A percentile compares a stretch with the other conserved stretches of the same genome.
Evolutionary conservation across 2,329 filamentous ascomycete species (phyloP).

Genomic region (Achaetomium macrosporum): DNA sequence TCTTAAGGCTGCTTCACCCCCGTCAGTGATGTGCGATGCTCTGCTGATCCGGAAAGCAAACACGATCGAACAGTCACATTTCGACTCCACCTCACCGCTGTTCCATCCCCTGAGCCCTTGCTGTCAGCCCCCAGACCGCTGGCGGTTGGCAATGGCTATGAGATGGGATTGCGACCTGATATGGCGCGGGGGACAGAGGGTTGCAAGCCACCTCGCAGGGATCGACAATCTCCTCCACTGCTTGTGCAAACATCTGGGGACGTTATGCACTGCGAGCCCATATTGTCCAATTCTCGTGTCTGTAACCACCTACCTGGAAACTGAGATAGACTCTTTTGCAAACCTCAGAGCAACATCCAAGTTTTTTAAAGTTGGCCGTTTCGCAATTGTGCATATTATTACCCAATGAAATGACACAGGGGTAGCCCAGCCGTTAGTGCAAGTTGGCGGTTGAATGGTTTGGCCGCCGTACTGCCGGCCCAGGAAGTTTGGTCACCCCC

Average conservation of each 20-base stretch:
- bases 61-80: background rate
- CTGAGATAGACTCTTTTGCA: too few species aligned
- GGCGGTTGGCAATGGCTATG: background rate
- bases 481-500: background rate
- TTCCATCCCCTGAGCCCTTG: background rate
- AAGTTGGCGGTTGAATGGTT: background rate
- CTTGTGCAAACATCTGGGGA: too few species aligned
- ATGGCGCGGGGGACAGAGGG: background rate
- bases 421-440: background rate
- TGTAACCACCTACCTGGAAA: too few species aligned
- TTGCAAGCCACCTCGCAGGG: background rate
- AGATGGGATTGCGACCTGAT: background rate
- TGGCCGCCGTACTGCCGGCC: background rate
- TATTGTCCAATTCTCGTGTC: too few species aligned
- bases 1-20: background rate
- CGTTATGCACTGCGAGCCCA: too few species aligned
- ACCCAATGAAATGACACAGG: too few species aligned
- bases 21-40: background rate
- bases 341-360: too few species aligned
- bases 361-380: too few species aligned
- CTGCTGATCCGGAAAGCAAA: constrained; percentile 7
- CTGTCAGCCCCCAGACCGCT: background rate
- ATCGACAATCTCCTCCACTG: too few species aligned
- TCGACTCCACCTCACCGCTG: constrained; percentile 5
- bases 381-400: too few species aligned